Percentiles rank a stretch among this genome's conserved stretches.
phyloP scores from a whole-genome alignment of 441 rosid species.

The Populus hybrid region DNA sequence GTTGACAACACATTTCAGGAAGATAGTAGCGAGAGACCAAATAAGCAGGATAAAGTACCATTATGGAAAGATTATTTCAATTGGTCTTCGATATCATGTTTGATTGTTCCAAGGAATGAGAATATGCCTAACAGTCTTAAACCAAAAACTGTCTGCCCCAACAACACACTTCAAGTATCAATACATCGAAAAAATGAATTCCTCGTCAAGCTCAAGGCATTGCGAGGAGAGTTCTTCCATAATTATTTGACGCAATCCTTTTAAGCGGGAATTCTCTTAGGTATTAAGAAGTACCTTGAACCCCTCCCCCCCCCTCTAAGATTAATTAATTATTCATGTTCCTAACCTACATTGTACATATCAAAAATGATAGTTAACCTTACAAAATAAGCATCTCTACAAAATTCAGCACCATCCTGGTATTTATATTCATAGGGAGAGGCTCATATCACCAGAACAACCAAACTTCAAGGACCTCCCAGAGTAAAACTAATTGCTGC shows the following conservation, averaged over 20 bases:
- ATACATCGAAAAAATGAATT: background rate
- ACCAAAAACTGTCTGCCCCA: background rate
- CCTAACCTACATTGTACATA: background rate
- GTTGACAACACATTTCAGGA: too few relatives aligned
- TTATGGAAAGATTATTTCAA: too few relatives aligned
- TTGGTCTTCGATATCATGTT: background rate
- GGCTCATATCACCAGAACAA: background rate
- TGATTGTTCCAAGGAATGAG: background rate
- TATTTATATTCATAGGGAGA: slow-evolving; percentile 1
- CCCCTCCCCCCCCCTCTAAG: background rate
- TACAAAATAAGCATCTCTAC: slow-evolving; percentile 22
- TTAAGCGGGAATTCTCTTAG: background rate
- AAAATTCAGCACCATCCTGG: slow-evolving; percentile 30
- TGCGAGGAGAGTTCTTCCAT: background rate
- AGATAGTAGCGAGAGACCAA: too few relatives aligned
- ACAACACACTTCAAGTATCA: background rate
- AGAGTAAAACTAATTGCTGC: slow-evolving; percentile 1
- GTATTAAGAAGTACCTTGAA: too few relatives aligned
- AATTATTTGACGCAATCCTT: background rate
- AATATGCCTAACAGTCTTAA: background rate
- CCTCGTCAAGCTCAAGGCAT: background rate
- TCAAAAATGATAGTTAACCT: slow-evolving; percentile 10
- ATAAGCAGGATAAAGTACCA: too few relatives aligned
- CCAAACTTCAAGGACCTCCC: slow-evolving; percentile 3
- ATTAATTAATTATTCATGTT: background rate